Conservation (phyloP, 1,284 basidiomycete species). For the Fomitopsis betulina region DNA sequence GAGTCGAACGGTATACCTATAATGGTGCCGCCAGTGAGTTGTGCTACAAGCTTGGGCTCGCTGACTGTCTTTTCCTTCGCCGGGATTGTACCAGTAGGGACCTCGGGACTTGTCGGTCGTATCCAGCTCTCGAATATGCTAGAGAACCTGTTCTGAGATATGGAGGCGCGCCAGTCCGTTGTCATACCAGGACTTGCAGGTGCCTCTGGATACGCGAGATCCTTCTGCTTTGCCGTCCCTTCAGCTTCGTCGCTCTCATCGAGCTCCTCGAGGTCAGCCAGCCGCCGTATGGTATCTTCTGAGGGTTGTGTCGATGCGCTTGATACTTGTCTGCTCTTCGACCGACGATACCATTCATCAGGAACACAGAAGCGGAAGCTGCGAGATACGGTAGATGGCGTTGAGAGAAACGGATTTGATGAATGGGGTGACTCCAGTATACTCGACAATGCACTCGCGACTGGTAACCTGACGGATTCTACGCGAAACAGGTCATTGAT, state of each 20-base stretch:
- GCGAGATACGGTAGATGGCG: slow-evolving; percentile 29
- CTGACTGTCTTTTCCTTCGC: slow-evolving; percentile 57
- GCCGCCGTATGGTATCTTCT: slow-evolving; percentile 43
- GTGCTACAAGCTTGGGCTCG: slow-evolving; percentile 55
- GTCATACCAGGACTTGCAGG: slow-evolving; percentile 16
- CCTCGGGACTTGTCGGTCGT: slow-evolving; percentile 33
- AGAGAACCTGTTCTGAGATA: slow-evolving; percentile 58
- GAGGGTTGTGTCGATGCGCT: slow-evolving; percentile 44
- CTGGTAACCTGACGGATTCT: slow-evolving; percentile 22
- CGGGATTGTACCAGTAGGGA: slow-evolving; percentile 28
- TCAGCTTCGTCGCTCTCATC: slow-evolving; percentile 46
- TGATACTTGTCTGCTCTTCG: slow-evolving; percentile 48
- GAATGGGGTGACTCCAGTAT: slow-evolving; percentile 35
- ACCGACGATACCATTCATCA: slow-evolving; percentile 75
- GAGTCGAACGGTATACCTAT: slow-evolving; percentile 3
- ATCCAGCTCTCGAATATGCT: slow-evolving; percentile 64
- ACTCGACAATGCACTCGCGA: slow-evolving; percentile 27
- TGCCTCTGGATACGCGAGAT: slow-evolving; percentile 12
- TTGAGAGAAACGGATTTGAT: slow-evolving; percentile 30
- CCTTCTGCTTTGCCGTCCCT: slow-evolving; percentile 59
- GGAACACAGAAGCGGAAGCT: slow-evolving; percentile 65
- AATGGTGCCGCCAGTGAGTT: slow-evolving; percentile 30
- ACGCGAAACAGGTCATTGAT: background rate
- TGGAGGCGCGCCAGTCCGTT: slow-evolving; percentile 41
- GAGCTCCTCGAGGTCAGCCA: slow-evolving; percentile 49